Percentiles rank a stretch among this genome's conserved stretches.
Conservation (phyloP, 306 rosid genomes). For the Abrus pulchellus region DNA sequence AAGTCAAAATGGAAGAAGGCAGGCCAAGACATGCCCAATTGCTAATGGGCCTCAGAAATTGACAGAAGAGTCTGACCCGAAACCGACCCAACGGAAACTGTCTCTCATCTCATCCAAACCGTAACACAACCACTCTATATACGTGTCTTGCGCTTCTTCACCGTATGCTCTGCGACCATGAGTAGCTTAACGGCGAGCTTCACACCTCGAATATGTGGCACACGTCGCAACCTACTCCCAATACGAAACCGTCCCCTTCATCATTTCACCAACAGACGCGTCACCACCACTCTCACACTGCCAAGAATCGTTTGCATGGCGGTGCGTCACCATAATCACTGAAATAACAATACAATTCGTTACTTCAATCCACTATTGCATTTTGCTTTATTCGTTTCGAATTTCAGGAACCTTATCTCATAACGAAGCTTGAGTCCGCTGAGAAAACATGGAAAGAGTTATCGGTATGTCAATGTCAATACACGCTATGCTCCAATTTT, state of each 20-base stretch:
- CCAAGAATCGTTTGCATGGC: constrained; percentile 87
- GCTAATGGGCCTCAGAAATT: neutral
- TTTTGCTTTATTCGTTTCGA: constrained; percentile 37
- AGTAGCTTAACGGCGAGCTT: constrained; percentile 69
- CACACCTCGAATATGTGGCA: constrained; percentile 56
- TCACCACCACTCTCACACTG: constrained; percentile 46
- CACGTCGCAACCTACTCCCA: constrained; percentile 46
- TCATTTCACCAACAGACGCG: constrained; percentile 48
- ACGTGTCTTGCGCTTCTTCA: constrained; percentile 21
- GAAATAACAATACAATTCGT: neutral
- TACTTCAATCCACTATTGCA: neutral
- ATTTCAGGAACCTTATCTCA: constrained; percentile 86
- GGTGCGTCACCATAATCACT: constrained; percentile 48
- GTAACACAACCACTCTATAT: neutral
- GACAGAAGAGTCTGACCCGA: neutral
- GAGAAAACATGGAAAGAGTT: constrained; percentile 97
- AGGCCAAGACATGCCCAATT: too few relatives aligned
- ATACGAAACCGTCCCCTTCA: constrained; percentile 50
- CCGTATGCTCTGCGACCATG: constrained; percentile 48
- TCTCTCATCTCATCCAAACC: constrained; percentile 19
- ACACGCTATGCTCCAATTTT: neutral
- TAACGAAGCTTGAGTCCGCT: constrained; percentile 88
- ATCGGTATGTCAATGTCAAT: constrained; percentile 63
- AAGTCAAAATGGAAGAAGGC: too few relatives aligned
- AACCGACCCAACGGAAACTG: neutral